phyloP scores from a whole-genome alignment of 2,329 filamentous ascomycete genomes.

The Epichloe amarillans region DNA sequence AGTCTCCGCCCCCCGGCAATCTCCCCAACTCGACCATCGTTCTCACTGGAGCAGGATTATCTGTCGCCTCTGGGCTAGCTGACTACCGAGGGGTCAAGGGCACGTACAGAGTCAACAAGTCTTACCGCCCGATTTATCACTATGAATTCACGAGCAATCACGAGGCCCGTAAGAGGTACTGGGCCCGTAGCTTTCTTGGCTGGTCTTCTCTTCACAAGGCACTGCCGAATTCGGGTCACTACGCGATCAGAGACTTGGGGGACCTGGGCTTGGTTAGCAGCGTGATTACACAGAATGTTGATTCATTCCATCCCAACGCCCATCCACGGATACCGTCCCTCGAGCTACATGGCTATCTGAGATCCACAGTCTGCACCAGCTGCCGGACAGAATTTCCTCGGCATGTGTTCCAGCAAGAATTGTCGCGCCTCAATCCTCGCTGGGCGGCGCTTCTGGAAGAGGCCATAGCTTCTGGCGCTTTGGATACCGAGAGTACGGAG shows the following conservation, averaged over 20 bases:
- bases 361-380: constrained; percentile 66
- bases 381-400: constrained; percentile 63
- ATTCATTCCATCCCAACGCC: constrained; percentile 74
- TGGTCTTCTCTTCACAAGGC: constrained; percentile 74
- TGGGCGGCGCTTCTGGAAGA: constrained; percentile 69
- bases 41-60: constrained; percentile 77
- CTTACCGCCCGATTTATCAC: constrained; percentile 84
- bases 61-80: constrained; percentile 80
- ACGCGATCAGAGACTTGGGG: constrained; percentile 61
- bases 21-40: constrained; percentile 35
- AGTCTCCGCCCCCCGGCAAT: constrained; percentile 37
- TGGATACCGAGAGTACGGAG: constrained; percentile 63
- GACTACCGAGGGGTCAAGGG: constrained; percentile 86
- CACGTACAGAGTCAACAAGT: constrained; percentile 84
- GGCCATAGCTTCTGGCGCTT: constrained; percentile 58
- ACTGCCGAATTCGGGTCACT: constrained; percentile 67
- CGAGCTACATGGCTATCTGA: constrained; percentile 84
- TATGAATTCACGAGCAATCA: constrained; percentile 76
- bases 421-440: constrained; percentile 68
- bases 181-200: constrained; percentile 87
- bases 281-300: constrained; percentile 93
- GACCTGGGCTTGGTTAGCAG: constrained; percentile 56
- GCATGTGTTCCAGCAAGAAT: constrained; percentile 58
- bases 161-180: constrained; percentile 82
- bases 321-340: constrained; percentile 64